Conservation (phyloP, 1,284 basidiomycete genomes). For the Cryptococcus sp. region DNA sequence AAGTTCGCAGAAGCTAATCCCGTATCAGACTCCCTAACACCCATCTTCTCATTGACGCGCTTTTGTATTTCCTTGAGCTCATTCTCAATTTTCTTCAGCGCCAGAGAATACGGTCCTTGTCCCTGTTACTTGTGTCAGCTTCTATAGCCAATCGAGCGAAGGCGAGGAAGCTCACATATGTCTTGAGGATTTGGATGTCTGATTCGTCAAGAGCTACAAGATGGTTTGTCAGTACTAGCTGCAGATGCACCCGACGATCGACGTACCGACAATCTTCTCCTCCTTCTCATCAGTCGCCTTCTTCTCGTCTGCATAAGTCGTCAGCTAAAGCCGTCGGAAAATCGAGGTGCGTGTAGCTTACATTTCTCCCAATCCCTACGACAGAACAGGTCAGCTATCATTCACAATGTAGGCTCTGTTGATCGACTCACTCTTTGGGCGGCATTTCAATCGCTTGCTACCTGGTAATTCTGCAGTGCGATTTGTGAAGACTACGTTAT, state of each 20-base stretch:
- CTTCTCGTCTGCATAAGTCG: slow-evolving; percentile 65
- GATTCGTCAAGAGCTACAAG: slow-evolving; percentile 86
- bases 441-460: slow-evolving; percentile 60
- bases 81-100: slow-evolving; percentile 83
- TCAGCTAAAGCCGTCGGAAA: slow-evolving; percentile 1
- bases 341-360: slow-evolving; percentile 54
- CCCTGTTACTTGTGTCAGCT: slow-evolving; percentile 62
- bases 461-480: neutral
- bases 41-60: slow-evolving; percentile 95
- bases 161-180: slow-evolving; percentile 66
- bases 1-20: slow-evolving; percentile 95
- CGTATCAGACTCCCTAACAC: slow-evolving; percentile 98
- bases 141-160: neutral
- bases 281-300: slow-evolving; percentile 77
- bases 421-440: slow-evolving; percentile 67
- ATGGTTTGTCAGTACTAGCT: neutral
- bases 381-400: slow-evolving; percentile 10
- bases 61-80: slow-evolving; percentile 98
- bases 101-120: slow-evolving; percentile 92
- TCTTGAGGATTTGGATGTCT: slow-evolving; percentile 99
- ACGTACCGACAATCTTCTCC: slow-evolving; percentile 86
- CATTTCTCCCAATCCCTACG: slow-evolving; percentile 95
- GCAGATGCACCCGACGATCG: neutral
- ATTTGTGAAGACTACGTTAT: neutral
- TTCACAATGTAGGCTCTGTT: slow-evolving; percentile 15